phyloP scores from a whole-genome alignment of 176 grass and related monocot genomes.

The Canna indica region DNA sequence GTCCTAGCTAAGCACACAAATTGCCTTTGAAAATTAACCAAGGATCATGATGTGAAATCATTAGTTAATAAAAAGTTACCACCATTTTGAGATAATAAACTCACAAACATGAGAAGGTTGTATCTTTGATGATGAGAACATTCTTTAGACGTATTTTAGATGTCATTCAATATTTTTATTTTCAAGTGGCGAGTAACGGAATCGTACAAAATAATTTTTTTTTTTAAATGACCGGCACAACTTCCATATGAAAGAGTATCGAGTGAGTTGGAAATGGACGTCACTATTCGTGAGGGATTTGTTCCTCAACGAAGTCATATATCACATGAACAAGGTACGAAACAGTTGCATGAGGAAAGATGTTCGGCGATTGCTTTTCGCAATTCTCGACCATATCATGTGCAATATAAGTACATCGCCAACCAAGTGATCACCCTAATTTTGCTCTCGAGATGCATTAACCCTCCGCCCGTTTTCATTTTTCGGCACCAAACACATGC shows the following conservation, averaged over 20 bases:
- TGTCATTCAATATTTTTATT: neutral
- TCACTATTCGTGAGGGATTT: neutral
- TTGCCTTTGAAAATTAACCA: no score
- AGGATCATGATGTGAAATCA: no score
- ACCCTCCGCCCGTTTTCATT: neutral
- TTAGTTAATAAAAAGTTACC: no score
- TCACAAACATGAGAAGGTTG: neutral
- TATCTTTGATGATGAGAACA: neutral
- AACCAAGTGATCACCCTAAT: neutral
- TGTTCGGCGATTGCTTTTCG: neutral
- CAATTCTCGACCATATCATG: neutral
- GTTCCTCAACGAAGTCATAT: neutral
- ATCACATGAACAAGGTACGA: neutral
- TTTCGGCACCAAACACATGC: no score
- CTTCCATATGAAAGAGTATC: no score
- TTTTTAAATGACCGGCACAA: no score
- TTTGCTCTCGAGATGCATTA: neutral
- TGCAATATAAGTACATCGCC: no score
- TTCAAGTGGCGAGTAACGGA: no score
- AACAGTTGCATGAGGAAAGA: neutral
- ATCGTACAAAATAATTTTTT: no score
- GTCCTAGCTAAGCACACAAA: no score
- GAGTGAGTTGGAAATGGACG: no score
- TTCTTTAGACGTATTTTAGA: neutral
- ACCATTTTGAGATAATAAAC: no score